phyloP scores from a whole-genome alignment of 306 rosid genomes.

The Quercus wislizeni region DNA sequence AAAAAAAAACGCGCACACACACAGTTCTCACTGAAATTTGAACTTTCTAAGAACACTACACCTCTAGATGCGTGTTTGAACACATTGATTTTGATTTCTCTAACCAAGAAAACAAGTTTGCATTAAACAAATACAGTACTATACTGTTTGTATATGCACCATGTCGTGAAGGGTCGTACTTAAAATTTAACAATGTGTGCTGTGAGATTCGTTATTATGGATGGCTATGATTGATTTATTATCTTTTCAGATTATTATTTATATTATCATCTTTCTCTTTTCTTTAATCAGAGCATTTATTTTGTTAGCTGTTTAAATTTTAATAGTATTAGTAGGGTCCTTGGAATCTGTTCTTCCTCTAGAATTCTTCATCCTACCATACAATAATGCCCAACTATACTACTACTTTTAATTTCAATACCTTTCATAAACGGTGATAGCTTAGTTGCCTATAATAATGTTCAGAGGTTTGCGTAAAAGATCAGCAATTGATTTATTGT shows the following conservation, averaged over 20 bases:
- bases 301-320: background rate
- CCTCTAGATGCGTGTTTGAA: slow-evolving; percentile 36
- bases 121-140: background rate
- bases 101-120: background rate
- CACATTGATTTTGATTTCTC: slow-evolving; percentile 5
- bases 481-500: too few relatives aligned
- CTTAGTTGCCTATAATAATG: too few relatives aligned
- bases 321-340: background rate
- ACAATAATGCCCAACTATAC: too few relatives aligned
- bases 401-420: too few relatives aligned
- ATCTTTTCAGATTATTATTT: background rate
- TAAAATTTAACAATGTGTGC: background rate
- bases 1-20: background rate
- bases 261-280: background rate
- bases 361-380: background rate
- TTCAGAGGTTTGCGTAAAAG: too few relatives aligned
- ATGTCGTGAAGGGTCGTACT: slow-evolving; percentile 19
- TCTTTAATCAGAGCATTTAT: background rate
- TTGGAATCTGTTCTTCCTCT: background rate
- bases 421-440: too few relatives aligned
- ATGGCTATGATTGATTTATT: background rate
- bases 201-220: slow-evolving; percentile 14
- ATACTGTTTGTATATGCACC: background rate
- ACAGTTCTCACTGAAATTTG: background rate
- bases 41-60: slow-evolving; percentile 19